Base-by-base conservation (phyloP, 768 basidiomycete genomes). In the Chiua virens region DNA sequence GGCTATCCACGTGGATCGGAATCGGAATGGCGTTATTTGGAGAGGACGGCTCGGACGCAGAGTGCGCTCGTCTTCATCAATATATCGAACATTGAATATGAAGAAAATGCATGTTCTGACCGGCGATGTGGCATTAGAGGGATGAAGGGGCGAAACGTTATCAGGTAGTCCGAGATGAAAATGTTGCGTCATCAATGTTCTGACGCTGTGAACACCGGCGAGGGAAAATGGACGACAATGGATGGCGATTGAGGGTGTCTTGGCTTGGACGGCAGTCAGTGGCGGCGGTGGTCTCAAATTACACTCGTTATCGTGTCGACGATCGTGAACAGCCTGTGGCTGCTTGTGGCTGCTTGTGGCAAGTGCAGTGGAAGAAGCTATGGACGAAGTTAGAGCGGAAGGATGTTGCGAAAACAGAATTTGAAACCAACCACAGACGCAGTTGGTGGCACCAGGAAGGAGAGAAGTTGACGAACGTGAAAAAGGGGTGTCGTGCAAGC, bases 101-200 rank as follows among this genome's bases (percentile, higher is more conserved):
- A 30, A 30, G 30, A 30, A 30, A 14, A 14, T 7, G 30, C 13
- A 32, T 11, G 40, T 35, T 18, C n/a, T 52, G 52, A 50, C 51
- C 49, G 50, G 53, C 32, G 59, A 55, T 35, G 49, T 51, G 51
- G 59, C 22, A n/a, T 53, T 53, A 52, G 49, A 50, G 56, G 47
- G 50, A 43, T 21, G 34, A 49, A 21, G 20, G n/a, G 37, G 28
- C n/a, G n/a, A 40, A 47, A 32, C 9, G 39, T 41, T 46, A 43
- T 17, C 34, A 17, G 28, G 3, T 41, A 22, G 52, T 38, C 42
- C 25, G 44, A 20, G 35, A 64, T 48, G 36, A 38, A 40, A 36
- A 15, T 13, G 28, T 35, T 45, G 53, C 40, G 42, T 58, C 54
- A 55, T 38, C 15, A 23, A 27, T 25, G 25, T 20, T 8, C 30